Evolutionary conservation across 495 filamentous ascomycete genomes (phyloP).

Genomic region (Lasiosphaeris hirsuta): DNA sequence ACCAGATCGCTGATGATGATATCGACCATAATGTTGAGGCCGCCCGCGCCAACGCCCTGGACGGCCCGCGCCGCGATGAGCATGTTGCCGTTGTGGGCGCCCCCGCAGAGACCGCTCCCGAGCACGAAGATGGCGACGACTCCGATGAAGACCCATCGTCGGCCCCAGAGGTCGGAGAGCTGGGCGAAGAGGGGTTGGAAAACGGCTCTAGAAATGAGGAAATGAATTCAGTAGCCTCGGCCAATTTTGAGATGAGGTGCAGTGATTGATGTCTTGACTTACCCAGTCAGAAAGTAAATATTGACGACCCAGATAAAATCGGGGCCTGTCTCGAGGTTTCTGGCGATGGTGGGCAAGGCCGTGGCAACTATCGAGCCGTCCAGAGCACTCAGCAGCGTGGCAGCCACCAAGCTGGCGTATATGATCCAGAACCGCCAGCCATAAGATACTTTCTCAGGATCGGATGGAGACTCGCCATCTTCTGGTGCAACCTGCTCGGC

Average conservation of each 20-base stretch:
- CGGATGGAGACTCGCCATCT: neutral
- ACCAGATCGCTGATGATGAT: slow-evolving; percentile 69
- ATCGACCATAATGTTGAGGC: slow-evolving; percentile 71
- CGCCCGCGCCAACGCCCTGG: slow-evolving; percentile 77
- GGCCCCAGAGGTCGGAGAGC: slow-evolving; percentile 23
- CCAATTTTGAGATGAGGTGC: too few relatives aligned
- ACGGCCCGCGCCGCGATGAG: slow-evolving; percentile 72
- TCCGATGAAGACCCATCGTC: slow-evolving; percentile 15
- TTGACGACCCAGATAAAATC: slow-evolving; percentile 45
- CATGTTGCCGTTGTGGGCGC: slow-evolving; percentile 44
- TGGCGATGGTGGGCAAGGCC: slow-evolving; percentile 39
- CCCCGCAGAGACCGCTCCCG: slow-evolving; percentile 44
- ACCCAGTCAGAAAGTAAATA: slow-evolving; percentile 33
- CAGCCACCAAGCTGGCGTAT: slow-evolving; percentile 1
- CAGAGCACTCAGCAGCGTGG: slow-evolving; percentile 30
- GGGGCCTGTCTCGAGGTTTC: slow-evolving; percentile 26
- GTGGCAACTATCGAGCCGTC: slow-evolving; percentile 43
- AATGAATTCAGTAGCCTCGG: too few relatives aligned
- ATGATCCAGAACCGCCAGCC: slow-evolving; percentile 19
- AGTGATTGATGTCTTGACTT: too few relatives aligned
- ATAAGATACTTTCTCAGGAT: neutral
- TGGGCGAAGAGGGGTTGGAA: slow-evolving; percentile 23
- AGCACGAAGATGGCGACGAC: slow-evolving; percentile 38
- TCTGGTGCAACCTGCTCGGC: neutral
- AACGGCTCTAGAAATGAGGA: slow-evolving; percentile 8